Base-by-base conservation (phyloP, 2,329 filamentous ascomycete species). In the Colletotrichum siamense region DNA sequence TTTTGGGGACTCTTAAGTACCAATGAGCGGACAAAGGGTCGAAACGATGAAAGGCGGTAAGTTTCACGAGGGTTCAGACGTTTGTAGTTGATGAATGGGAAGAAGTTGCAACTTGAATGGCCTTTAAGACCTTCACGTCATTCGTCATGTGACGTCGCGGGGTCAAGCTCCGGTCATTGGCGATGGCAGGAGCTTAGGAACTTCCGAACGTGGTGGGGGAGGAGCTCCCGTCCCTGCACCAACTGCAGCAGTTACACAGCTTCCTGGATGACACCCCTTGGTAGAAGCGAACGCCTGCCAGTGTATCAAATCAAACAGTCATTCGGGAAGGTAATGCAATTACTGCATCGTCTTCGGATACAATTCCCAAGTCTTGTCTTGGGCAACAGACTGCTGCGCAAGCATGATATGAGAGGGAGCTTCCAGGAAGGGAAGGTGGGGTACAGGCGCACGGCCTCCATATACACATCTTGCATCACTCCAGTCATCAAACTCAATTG, bases 101-200 rank as follows among this genome's bases (percentile, higher is more conserved):
- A 55, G 22, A 39, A 22, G 28, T 36, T 26, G 30, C 22, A 55
- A 4, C 28, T n/a, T n/a, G 6, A 55, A 61, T 44, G 55, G 13
- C 44, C 18, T 69, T 65, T 67, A 28, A 69, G 49, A 39, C 57
- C 49, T 69, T 69, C 74, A 74, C 59, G 74, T 76, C 74, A 76
- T 74, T 22, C 44, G 49, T 76, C 74, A 76, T 76, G 74, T 76
- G 74, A 76, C 65, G 65, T 69, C 74, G 70, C 71, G 71, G 70
- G 70, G 74, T 66, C 70, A 39, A 64, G 69, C 69, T 75, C 64
- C 69, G 36, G 59, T 30, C 65, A 63, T 69, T 67, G 61, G 34
- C 73, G 52, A 63, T 64, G 67, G 59, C n/a, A 52, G 22, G 39
- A 61, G 52, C 34, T 69, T 30, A 62, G 59, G 59, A 22, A 62